Evolutionary conservation across 305 asterid genomes (phyloP), one percentile per base, ranked within the genome.

Genomic region (Fraxinus albicans): DNA sequence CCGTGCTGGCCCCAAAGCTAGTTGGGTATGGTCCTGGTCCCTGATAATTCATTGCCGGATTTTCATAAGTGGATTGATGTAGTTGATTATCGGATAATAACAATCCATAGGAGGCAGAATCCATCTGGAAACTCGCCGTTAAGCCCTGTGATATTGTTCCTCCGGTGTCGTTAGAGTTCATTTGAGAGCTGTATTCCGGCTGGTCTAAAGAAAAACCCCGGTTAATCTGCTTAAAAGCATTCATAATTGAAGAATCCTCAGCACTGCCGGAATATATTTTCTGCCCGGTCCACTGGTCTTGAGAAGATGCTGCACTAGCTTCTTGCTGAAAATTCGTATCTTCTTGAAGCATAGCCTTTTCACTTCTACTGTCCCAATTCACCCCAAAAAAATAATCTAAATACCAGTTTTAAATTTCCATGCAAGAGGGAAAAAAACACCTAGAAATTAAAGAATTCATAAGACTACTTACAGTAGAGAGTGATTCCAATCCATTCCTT

Each of bases 401-500:
- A 4, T 17, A 17, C 9, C 29, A 2, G 23, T 58, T 58, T 9
- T 21, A n/a, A 2, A 21, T 21, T 7, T 60, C 2, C 74, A 29
- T 67, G 38, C 74, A 67, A 67, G 38, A 67, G 8, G 17, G 0
- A 44, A 44, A 44, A 29, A 13, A 1, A 72, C 17, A 53, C 38
- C 17, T 35, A n/a, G 3, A n/a, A 47, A 70, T 63, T 4, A 19
- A 7, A 50, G 12, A 35, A 42, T 10, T 13, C 10, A 31, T 4
- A 8, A 10, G 12, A 33, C 50, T 27, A 84, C 95, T 95, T 88
- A 95, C 99, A 93, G 84, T n/a, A 95, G 83, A 80, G 97, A 79
- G 84, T 86, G 96, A 82, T 92, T 90, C 99, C 99, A 95, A 79
- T 95, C 97, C 86, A 95, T 77, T 90, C 83, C 82, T 47, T 87